Base-by-base conservation (phyloP, 345 rosid genomes). In the Bruguiera sexangula region DNA sequence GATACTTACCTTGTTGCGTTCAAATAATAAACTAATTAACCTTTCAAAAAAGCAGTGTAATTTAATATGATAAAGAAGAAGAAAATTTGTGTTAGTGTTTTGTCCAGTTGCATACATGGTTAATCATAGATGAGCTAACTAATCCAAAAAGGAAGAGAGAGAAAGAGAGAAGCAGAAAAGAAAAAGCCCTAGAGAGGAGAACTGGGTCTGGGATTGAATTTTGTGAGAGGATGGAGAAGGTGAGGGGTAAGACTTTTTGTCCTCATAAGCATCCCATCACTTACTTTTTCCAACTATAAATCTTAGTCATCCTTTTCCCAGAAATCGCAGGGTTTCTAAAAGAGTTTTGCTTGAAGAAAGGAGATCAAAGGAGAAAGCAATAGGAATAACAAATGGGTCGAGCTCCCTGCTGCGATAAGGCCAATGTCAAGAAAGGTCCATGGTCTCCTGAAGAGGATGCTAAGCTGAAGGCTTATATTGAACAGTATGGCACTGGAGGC, bases 361-460 rank as follows among this genome's bases (percentile, higher is more conserved):
- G 50, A 72, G 69, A 63, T 24, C 18, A 61, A 53, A 62, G 59
- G 34, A 36, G 69, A 10, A 70, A 58, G 6, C 37, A 48, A 21
- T 54, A 26, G 13, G 1, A 27, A 26, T 21, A 37, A 58, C 51
- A 81, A 66, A 93, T 91, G 97, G 97, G 98, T 66, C 82, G 98
- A 82, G 98, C 98, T 73, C 98, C 98, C 32, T 93, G 98, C 60
- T 93, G 98, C 67, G 98, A 93, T 77, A 93, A 93, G 82, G 85
- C 85, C 63, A 93, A 91, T 71, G 97, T 91, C 63, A 91, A 93
- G 83, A 93, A 82, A 69, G 98, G 98, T 15, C 98, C 98, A 51
- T 93, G 98, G 98, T 87, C 98, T 32, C 92, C 98, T 22, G 98
- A 93, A 80, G 98, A 94, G 60, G 98, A 94, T 82, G 89, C 81